A percentile compares a stretch with the other conserved stretches of the same genome.
Evolutionary conservation across 2,329 filamentous ascomycete genomes (phyloP).

Genomic region (Calonectria pseudoreteaudii): DNA sequence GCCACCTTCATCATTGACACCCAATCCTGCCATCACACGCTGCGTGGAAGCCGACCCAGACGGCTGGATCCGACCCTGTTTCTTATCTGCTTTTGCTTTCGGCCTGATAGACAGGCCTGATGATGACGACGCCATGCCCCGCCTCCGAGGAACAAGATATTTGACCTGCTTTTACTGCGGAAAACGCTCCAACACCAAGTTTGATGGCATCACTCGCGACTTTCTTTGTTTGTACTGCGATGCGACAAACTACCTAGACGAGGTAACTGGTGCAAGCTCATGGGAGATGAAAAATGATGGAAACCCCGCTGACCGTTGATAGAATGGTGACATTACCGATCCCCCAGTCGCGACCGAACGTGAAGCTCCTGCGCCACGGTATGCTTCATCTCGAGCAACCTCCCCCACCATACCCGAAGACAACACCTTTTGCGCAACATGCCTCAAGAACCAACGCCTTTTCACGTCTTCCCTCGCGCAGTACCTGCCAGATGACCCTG

Average conservation of each 20-base stretch:
- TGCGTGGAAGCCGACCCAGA: not conserved
- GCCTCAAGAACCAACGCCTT: slow-evolving; percentile 89
- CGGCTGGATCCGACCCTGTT: not conserved
- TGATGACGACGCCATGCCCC: slow-evolving; percentile 53
- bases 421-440: slow-evolving; percentile 77
- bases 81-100: not conserved
- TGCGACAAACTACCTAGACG: slow-evolving; percentile 88
- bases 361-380: slow-evolving; percentile 57
- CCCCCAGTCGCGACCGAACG: slow-evolving; percentile 73
- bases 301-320: slow-evolving; percentile 23
- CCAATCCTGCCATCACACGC: not conserved
- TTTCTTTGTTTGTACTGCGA: slow-evolving; percentile 86
- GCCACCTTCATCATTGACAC: slow-evolving; percentile 25
- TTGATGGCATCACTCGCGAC: slow-evolving; percentile 68
- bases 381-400: slow-evolving; percentile 57
- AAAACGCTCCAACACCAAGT: slow-evolving; percentile 70
- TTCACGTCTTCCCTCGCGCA: slow-evolving; percentile 81
- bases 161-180: slow-evolving; percentile 89
- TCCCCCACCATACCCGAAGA: slow-evolving; percentile 36
- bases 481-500: slow-evolving; percentile 76
- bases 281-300: too few relatives aligned
- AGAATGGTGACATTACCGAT: slow-evolving; percentile 92
- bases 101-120: not conserved
- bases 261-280: slow-evolving; percentile 62
- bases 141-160: slow-evolving; percentile 54